Evolutionary conservation across 768 basidiomycete genomes (phyloP).

Genomic region (Pisolithus sp.): DNA sequence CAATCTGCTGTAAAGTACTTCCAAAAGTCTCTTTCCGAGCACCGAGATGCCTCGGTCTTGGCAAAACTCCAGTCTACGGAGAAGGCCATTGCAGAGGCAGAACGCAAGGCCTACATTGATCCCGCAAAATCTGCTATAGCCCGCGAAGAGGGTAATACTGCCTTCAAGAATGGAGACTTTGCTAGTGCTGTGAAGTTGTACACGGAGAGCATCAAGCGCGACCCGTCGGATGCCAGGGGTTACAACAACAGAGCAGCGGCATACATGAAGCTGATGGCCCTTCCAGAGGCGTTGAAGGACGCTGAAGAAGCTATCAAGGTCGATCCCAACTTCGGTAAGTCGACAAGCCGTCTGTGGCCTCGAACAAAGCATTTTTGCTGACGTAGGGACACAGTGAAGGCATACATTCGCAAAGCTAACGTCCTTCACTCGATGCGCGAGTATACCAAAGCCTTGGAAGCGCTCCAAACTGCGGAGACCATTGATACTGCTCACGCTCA

Average conservation of each 20-base stretch:
- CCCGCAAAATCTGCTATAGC: constrained; percentile 76
- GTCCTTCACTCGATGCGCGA: constrained; percentile 90
- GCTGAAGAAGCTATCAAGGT: constrained; percentile 88
- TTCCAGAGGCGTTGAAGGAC: constrained; percentile 96
- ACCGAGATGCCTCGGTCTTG: constrained; percentile 89
- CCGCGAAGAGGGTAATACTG: constrained; percentile 86
- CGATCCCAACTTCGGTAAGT: constrained; percentile 77
- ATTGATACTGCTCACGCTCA: constrained; percentile 81
- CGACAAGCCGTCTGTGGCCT: not conserved
- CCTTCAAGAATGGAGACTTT: constrained; percentile 92
- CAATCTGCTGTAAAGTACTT: constrained; percentile 81
- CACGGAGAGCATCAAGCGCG: constrained; percentile 94
- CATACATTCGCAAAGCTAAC: constrained; percentile 87
- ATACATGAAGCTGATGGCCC: constrained; percentile 88
- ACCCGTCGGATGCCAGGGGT: constrained; percentile 81
- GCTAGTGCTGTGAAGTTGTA: constrained; percentile 88
- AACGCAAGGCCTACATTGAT: constrained; percentile 80
- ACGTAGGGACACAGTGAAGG: constrained; percentile 54
- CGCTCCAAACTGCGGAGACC: constrained; percentile 68
- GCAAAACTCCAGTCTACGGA: constrained; percentile 85
- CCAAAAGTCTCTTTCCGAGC: constrained; percentile 91
- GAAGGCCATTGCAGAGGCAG: constrained; percentile 68
- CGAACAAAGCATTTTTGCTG: not conserved
- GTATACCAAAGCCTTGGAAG: constrained; percentile 80
- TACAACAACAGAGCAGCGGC: constrained; percentile 99